These are phyloP conservation scores for Monosporascus sp. DNA, from an alignment of 2,329 filamentous ascomycete species.

Conservation along the genomic window DNA sequence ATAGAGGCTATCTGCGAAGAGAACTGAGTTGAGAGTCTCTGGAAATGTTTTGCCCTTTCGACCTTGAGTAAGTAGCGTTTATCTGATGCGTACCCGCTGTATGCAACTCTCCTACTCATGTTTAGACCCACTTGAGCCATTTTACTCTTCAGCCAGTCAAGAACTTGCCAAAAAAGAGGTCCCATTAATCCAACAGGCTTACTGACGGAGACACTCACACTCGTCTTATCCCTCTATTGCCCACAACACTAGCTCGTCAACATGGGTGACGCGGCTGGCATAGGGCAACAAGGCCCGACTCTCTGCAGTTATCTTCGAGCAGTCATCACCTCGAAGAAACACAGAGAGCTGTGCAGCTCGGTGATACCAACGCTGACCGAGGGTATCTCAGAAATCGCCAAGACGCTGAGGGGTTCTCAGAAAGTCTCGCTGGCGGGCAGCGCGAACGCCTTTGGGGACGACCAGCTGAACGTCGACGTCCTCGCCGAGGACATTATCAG, in stretches of 20 bases:
- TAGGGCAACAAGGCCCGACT: not conserved
- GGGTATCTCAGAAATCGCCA: conserved; percentile 39
- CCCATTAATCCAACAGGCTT: not conserved
- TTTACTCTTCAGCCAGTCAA: not conserved
- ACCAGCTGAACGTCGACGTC: conserved; percentile 55
- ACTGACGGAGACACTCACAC: not conserved
- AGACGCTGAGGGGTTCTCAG: conserved; percentile 38
- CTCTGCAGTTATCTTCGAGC: conserved; percentile 3
- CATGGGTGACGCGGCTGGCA: not conserved
- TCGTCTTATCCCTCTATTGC: not conserved
- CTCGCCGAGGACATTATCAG: conserved; percentile 45
- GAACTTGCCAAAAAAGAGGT: too few relatives aligned
- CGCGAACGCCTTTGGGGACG: conserved; percentile 54
- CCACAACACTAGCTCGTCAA: not conserved
- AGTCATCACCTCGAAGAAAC: conserved; percentile 3
- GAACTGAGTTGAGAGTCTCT: too few relatives aligned
- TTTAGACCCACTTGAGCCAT: not conserved
- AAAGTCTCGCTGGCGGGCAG: conserved; percentile 43
- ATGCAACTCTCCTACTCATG: not conserved
- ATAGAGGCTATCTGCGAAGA: too few relatives aligned
- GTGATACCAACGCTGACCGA: conserved; percentile 45
- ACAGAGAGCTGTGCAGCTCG: conserved; percentile 32
- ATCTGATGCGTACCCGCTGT: not conserved
- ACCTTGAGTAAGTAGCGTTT: too few relatives aligned
- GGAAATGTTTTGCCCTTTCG: too few relatives aligned